A percentile compares a stretch with the other conserved stretches of the same genome.
These are phyloP conservation scores for Beta corolliflora DNA, from an alignment of 179 eudicot species.

Conservation along the genomic window DNA sequence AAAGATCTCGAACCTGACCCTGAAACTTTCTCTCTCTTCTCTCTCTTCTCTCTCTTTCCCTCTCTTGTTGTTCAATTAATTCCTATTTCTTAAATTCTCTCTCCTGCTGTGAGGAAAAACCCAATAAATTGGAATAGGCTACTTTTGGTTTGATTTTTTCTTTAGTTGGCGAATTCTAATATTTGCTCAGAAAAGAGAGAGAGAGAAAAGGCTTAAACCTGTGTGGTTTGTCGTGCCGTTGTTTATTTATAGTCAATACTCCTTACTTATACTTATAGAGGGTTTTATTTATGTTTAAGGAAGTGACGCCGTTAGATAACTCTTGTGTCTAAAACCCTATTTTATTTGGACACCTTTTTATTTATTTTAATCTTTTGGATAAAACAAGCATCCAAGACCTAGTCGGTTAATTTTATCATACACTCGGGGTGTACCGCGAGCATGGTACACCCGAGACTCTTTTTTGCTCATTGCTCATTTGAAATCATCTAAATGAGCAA, in stretches of 20 bases:
- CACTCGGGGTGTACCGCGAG: too few species aligned
- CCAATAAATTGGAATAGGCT: neutral
- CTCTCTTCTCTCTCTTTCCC: neutral
- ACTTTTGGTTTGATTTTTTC: neutral
- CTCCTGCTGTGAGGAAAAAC: neutral
- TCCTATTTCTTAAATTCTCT: neutral
- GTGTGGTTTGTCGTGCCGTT: conserved; percentile 11
- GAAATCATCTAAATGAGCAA: too few species aligned
- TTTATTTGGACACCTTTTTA: too few species aligned
- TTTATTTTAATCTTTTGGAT: too few species aligned
- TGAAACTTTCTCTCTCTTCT: too few species aligned
- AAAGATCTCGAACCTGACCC: conserved; percentile 31
- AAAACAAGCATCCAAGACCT: too few species aligned
- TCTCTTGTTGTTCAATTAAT: neutral
- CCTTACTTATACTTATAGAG: neutral
- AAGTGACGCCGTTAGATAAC: neutral
- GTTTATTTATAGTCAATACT: conserved; percentile 26
- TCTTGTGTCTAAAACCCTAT: neutral
- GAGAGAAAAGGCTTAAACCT: neutral
- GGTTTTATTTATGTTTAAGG: neutral
- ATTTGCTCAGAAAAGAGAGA: neutral
- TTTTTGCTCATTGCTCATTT: too few species aligned
- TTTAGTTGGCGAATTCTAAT: neutral
- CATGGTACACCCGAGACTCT: too few species aligned
- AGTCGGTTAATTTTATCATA: too few species aligned